Evolutionary conservation across 495 filamentous ascomycete species (phyloP), one percentile per base, ranked within the genome.

Genomic region (Aspergillus saccharolyticus): DNA sequence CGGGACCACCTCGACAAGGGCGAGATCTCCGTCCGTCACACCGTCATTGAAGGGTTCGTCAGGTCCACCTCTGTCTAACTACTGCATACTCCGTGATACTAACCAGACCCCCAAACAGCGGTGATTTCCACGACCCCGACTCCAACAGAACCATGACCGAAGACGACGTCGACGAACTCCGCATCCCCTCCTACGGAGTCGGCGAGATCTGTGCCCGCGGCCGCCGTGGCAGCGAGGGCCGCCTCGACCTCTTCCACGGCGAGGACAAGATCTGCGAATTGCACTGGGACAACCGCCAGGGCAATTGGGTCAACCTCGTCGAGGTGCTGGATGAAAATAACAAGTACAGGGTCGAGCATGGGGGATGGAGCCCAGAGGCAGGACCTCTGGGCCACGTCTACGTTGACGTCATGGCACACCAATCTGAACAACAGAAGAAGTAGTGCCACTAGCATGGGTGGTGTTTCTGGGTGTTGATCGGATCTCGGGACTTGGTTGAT

Each of bases 361-460:
- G 66, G 42, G 72, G 72, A 63, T 74, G 72, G 72, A 74, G 70
- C 55, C 53, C 65, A 48, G 59, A 67, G 61, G 63, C 53, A 7
- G 72, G 72, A 45, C 72, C 72, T 44, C 57, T 74, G 45, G 72
- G 72, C 54, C 72, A 74, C 58, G 72, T 73, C 18, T 74, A 62
- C 54, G 60, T 74, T 20, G 72, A 74, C 54, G 61, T 74, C 15
- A 55, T 46, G 21, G 61, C 52, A 44, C 60, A 66, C 39, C 60
- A 66, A 55, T 61, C 33, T 39, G 33, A 39, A 12, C 33, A 39
- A 12, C 33, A 68, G 56, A 67, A 67, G 61, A 30, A 56, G 18
- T 48, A 55, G 53, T 1, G 63, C 33, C 33, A 39, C 33, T 4
- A 39, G 33, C 33, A 39, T 39, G 33, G 33, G 33, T 39, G 33